Evolutionary conservation across 257 asterid species (phyloP).

Genomic region (Phtheirospermum japonicum): DNA sequence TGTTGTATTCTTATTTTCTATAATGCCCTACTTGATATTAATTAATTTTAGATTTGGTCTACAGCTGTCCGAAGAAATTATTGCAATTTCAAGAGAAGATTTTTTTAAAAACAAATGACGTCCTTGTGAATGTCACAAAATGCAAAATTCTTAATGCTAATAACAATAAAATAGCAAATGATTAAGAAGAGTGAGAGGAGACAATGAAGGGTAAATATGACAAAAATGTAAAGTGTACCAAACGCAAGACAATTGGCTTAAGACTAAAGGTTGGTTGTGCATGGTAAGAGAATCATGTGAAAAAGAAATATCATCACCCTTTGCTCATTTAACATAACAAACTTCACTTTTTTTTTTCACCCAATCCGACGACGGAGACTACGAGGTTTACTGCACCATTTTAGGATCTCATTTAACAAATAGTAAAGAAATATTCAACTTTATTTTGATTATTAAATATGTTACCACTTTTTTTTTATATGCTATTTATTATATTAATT

Average conservation of each 20-base stretch:
- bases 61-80: background rate
- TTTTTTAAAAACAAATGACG: no score
- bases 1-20: background rate
- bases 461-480: no score
- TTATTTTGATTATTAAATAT: no score
- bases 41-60: no score
- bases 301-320: conserved; percentile 27
- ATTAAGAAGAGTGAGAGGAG: no score
- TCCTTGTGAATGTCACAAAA: no score
- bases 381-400: conserved; percentile 51
- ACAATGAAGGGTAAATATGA: conserved; percentile 31
- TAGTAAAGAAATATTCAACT: no score
- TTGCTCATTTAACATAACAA: conserved; percentile 4
- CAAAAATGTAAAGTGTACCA: conserved; percentile 26
- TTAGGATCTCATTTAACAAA: background rate
- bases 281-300: conserved; percentile 37
- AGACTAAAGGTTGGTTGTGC: conserved; percentile 33
- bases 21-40: background rate
- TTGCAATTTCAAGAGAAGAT: no score
- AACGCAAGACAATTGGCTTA: conserved; percentile 35
- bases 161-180: no score
- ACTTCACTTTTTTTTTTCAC: conserved; percentile 27
- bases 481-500: no score
- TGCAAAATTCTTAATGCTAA: no score
- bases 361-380: conserved; percentile 57